phyloP scores from a whole-genome alignment of 805 yeast genomes.

The Candida golubevii region DNA sequence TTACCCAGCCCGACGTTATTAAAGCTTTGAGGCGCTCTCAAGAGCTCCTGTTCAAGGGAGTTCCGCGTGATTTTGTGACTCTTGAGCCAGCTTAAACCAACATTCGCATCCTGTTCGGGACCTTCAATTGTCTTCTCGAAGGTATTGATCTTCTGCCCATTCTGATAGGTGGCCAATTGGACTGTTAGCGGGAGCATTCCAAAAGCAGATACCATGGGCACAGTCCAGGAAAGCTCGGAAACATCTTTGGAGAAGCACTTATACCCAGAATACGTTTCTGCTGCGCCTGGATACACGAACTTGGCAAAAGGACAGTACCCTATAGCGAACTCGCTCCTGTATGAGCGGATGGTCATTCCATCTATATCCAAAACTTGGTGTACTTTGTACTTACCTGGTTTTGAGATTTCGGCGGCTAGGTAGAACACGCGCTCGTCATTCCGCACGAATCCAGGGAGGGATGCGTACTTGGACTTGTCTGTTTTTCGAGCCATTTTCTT shows the following conservation, averaged over 20 bases:
- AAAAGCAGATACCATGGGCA: constrained; percentile 48
- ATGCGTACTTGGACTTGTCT: constrained; percentile 31
- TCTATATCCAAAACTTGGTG: constrained; percentile 62
- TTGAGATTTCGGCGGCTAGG: constrained; percentile 57
- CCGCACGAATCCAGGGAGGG: constrained; percentile 19
- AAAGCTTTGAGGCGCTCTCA: constrained; percentile 25
- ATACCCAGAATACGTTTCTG: constrained; percentile 27
- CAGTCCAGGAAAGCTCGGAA: constrained; percentile 41
- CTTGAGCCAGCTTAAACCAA: constrained; percentile 30
- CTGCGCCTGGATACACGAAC: constrained; percentile 36
- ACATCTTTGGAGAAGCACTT: constrained; percentile 46
- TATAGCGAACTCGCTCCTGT: constrained; percentile 58
- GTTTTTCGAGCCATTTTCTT: constrained; percentile 26
- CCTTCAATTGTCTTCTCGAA: constrained; percentile 23
- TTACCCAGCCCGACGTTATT: constrained; percentile 17
- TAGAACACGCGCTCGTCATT: constrained; percentile 47
- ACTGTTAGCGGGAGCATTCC: constrained; percentile 71
- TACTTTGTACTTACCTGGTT: constrained; percentile 77
- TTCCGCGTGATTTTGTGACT: constrained; percentile 26
- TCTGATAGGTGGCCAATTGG: constrained; percentile 23
- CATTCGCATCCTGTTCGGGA: constrained; percentile 18
- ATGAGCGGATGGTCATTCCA: constrained; percentile 55
- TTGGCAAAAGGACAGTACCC: constrained; percentile 76
- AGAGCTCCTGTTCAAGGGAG: constrained; percentile 31
- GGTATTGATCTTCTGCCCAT: constrained; percentile 21